phyloP scores from a whole-genome alignment of 2,329 filamentous ascomycete species.

The Aspergillus luchuensis region DNA sequence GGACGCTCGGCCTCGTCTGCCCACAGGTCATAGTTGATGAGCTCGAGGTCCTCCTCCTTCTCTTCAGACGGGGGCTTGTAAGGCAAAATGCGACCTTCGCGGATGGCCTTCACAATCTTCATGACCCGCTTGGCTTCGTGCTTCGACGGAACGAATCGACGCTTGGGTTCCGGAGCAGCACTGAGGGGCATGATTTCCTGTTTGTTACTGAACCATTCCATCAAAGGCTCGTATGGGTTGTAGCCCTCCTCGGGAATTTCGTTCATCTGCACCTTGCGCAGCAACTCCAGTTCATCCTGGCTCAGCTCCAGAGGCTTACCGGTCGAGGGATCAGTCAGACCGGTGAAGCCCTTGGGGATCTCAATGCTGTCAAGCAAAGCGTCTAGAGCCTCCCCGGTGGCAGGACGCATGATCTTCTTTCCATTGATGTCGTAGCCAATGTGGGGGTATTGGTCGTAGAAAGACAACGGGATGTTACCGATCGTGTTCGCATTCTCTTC shows the following conservation, averaged over 20 bases:
- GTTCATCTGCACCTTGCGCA: constrained; percentile 85
- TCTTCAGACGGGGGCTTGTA: constrained; percentile 77
- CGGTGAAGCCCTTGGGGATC: constrained; percentile 95
- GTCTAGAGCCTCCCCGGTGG: constrained; percentile 89
- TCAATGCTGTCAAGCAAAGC: constrained; percentile 95
- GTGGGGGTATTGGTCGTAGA: constrained; percentile 97
- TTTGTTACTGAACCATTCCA: constrained; percentile 91
- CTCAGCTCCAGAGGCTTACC: constrained; percentile 89
- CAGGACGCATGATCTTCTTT: constrained; percentile 95
- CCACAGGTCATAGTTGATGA: constrained; percentile 87
- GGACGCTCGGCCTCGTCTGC: constrained; percentile 82
- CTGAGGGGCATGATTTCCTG: constrained; percentile 93
- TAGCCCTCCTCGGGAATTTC: constrained; percentile 85
- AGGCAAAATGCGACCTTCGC: constrained; percentile 88
- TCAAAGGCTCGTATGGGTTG: constrained; percentile 89
- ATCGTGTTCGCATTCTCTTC: constrained; percentile 84
- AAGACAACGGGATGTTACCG: constrained; percentile 87
- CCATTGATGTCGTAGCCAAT: constrained; percentile 99
- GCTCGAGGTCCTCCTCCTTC: constrained; percentile 70
- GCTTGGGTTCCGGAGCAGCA: constrained; percentile 91
- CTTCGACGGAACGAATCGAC: constrained; percentile 93
- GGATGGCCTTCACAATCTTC: constrained; percentile 95
- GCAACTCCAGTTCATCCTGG: constrained; percentile 82
- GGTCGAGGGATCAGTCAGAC: constrained; percentile 88
- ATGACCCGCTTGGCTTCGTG: constrained; percentile 95